phyloP scores from a whole-genome alignment of 306 rosid species.

The Quercus ilex region DNA sequence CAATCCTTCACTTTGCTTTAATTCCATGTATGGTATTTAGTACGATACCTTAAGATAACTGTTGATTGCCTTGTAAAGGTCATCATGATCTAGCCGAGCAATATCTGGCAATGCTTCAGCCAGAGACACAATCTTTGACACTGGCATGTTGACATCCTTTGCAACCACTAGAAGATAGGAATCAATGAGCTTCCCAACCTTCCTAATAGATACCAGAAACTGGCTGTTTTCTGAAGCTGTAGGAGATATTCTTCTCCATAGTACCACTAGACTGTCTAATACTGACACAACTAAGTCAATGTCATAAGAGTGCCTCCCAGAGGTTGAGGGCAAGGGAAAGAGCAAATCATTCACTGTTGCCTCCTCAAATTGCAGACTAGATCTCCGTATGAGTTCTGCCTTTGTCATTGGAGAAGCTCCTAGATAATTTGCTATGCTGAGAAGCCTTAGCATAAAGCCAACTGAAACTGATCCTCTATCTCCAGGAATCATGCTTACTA shows the following conservation, averaged over 20 bases:
- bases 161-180: conserved; percentile 86
- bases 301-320: conserved; percentile 57
- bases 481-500: conserved; percentile 78
- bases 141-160: conserved; percentile 68
- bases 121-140: conserved; percentile 58
- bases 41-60: conserved; percentile 78
- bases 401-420: conserved; percentile 68
- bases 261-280: conserved; percentile 64
- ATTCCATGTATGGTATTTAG: not conserved
- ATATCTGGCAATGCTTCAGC: conserved; percentile 78
- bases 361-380: conserved; percentile 75
- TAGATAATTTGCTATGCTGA: conserved; percentile 42
- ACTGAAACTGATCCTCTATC: conserved; percentile 78
- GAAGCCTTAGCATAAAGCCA: conserved; percentile 76
- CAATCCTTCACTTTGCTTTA: not conserved
- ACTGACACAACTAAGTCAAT: conserved; percentile 68
- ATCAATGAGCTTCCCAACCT: conserved; percentile 78
- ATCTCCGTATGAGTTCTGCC: conserved; percentile 68
- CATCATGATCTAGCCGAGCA: conserved; percentile 69
- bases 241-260: conserved; percentile 67
- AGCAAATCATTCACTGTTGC: conserved; percentile 74
- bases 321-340: conserved; percentile 52
- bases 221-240: conserved; percentile 45
- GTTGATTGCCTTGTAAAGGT: conserved; percentile 82
- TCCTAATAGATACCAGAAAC: conserved; percentile 51